phyloP scores from a whole-genome alignment of 164 flowering plant species.

The Berberis vulgaris region DNA sequence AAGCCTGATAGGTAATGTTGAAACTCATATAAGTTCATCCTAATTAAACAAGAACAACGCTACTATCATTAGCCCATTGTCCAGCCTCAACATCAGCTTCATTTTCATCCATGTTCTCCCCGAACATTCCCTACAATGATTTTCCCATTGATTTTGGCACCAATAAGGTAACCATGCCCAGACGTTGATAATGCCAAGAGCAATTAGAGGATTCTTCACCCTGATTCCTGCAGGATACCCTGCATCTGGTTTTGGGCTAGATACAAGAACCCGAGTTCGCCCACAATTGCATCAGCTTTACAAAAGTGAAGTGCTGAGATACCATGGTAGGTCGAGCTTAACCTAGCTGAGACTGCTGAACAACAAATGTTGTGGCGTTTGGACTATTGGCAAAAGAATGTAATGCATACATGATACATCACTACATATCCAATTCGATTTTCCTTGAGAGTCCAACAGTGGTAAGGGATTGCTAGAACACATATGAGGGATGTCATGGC shows the following conservation, averaged over 20 bases:
- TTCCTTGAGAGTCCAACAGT: conserved; percentile 44
- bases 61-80: no score
- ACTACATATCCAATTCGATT: conserved; percentile 51
- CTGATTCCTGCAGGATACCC: conserved; percentile 39
- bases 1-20: no score
- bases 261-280: conserved; percentile 70
- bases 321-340: conserved; percentile 67
- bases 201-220: conserved; percentile 25
- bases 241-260: conserved; percentile 41
- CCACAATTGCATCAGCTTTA: conserved; percentile 59
- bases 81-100: not conserved
- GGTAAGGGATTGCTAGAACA: conserved; percentile 58
- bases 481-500: conserved; percentile 79
- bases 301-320: conserved; percentile 59
- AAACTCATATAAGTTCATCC: no score
- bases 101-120: conserved; percentile 19
- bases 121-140: conserved; percentile 33
- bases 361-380: conserved; percentile 61
- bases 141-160: conserved; percentile 40
- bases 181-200: conserved; percentile 22
- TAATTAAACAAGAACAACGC: no score
- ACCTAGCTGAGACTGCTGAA: conserved; percentile 71
- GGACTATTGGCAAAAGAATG: conserved; percentile 77
- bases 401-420: conserved; percentile 35
- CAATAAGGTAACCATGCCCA: conserved; percentile 27